These are phyloP conservation scores for Pichia sp. DNA, from an alignment of 1,139 yeast species.

Conservation along the genomic window DNA sequence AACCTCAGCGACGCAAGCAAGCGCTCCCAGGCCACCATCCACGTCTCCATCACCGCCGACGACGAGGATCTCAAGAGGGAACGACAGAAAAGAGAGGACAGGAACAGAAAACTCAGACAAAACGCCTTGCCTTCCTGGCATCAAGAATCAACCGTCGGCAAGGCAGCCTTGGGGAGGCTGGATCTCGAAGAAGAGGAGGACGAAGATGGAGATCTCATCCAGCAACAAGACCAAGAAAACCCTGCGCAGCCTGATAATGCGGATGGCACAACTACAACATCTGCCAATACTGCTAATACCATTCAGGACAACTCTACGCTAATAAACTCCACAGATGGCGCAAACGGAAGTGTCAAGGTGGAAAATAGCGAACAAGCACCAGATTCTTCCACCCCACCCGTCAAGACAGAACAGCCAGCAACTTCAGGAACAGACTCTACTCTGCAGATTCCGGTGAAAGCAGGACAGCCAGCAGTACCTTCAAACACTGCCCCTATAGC, in stretches of 20 bases:
- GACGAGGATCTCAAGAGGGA: conserved; percentile 69
- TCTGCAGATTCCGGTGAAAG: neutral
- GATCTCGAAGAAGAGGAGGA: conserved; percentile 31
- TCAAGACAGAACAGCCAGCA: neutral
- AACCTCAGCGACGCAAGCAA: conserved; percentile 33
- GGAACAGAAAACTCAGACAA: conserved; percentile 73
- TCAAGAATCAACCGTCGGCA: conserved; percentile 81
- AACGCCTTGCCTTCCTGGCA: conserved; percentile 98
- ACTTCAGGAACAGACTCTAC: neutral
- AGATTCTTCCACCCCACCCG: neutral
- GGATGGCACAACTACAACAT: neutral
- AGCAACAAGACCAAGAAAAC: neutral
- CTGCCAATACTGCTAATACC: neutral
- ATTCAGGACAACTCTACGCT: neutral
- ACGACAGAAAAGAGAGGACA: conserved; percentile 60
- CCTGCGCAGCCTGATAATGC: neutral
- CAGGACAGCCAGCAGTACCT: neutral
- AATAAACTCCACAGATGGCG: neutral
- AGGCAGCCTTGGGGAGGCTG: conserved; percentile 47
- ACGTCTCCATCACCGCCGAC: conserved; percentile 87
- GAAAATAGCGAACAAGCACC: neutral
- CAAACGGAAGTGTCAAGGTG: neutral
- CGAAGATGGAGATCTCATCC: neutral
- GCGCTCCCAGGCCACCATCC: conserved; percentile 65
- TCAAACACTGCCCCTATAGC: neutral